Conservation (phyloP, 2,329 filamentous ascomycete species). For the Fusarium pininemorale region DNA sequence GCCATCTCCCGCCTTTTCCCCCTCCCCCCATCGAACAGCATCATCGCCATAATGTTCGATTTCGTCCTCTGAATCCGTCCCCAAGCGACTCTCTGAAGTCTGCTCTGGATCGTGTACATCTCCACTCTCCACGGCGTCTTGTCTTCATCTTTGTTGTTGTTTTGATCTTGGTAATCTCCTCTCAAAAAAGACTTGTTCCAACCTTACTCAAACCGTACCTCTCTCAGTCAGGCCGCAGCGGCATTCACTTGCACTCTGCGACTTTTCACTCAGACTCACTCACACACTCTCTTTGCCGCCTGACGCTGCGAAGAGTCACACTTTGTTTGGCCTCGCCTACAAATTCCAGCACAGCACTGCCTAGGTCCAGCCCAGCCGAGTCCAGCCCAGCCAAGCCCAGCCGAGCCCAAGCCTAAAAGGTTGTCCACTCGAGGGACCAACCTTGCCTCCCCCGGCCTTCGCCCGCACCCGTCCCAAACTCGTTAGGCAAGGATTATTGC, state of each 20-base stretch:
- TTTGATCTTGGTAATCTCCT: slow-evolving; percentile 27
- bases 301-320: slow-evolving; percentile 31
- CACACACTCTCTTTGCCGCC: slow-evolving; percentile 29
- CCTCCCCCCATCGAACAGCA: slow-evolving; percentile 60
- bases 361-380: slow-evolving; percentile 34
- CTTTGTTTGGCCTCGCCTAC: slow-evolving; percentile 19
- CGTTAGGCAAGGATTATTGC: slow-evolving; percentile 20
- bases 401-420: slow-evolving; percentile 38
- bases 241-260: slow-evolving; percentile 64
- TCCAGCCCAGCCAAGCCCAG: slow-evolving; percentile 30
- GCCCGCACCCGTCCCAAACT: slow-evolving; percentile 12
- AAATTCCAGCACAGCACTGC: slow-evolving; percentile 39
- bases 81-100: slow-evolving; percentile 65
- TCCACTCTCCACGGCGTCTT: slow-evolving; percentile 51
- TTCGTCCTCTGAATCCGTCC: slow-evolving; percentile 59
- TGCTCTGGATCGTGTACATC: slow-evolving; percentile 55
- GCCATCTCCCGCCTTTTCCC: slow-evolving; percentile 47
- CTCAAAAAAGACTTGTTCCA: slow-evolving; percentile 12
- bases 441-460: slow-evolving; percentile 35
- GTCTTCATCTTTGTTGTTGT: slow-evolving; percentile 43
- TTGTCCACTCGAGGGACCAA: slow-evolving; percentile 29
- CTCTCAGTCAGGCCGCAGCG: slow-evolving; percentile 51
- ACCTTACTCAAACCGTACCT: neutral
- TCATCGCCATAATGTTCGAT: slow-evolving; percentile 63
- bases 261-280: slow-evolving; percentile 37